Evolutionary conservation across 371 early-diverging fungal genomes (phyloP), one percentile per base, ranked within the genome.

Genomic region (Lichtheimia ornata): DNA sequence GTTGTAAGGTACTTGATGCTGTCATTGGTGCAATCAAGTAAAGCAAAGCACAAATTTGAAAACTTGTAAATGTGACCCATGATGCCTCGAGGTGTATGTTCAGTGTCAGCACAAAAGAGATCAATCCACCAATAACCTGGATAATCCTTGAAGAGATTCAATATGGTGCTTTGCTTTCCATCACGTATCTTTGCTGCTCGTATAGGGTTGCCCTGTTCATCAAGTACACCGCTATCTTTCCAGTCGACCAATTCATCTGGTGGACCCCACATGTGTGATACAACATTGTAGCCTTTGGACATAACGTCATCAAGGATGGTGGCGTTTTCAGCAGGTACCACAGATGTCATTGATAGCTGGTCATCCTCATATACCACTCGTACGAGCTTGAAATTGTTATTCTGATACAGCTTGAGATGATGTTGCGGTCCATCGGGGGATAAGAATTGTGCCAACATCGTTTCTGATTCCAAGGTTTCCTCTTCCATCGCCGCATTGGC

Each of bases 51-150:
- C 22, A 18, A 18, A 6, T 47, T 47, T n/a, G 18, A 13, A 47
- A 17, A 47, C n/a, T 22, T n/a, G 47, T 47, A 47, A 18, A 47
- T 22, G 47, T 47, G 5, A 7, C 47, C 47, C 47, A 47, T 47
- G 18, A 47, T 47, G 7, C 22, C n/a, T 5, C n/a, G 47, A 18
- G n/a, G 47, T 0, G 47, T 47, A 35, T 35, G 35, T 18, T 47
- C 47, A 22, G n/a, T 47, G 17, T 22, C 18, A 13, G 47, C 47
- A 47, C 47, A 47, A 22, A 47, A 47, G 47, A 47, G 18, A 47
- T 47, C 47, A 47, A 47, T 47, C 47, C 47, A 47, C 47, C 47
- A 47, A 22, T 47, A 47, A 17, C 47, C 47, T 22, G 47, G 47
- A 47, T 47, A 47, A 1, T 47, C 47, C 18, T 22, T n/a, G 22